Evolutionary conservation across 2,329 filamentous ascomycete species (phyloP), one percentile per base, ranked within the genome.

Genomic region (Leptographium wingfieldii): DNA sequence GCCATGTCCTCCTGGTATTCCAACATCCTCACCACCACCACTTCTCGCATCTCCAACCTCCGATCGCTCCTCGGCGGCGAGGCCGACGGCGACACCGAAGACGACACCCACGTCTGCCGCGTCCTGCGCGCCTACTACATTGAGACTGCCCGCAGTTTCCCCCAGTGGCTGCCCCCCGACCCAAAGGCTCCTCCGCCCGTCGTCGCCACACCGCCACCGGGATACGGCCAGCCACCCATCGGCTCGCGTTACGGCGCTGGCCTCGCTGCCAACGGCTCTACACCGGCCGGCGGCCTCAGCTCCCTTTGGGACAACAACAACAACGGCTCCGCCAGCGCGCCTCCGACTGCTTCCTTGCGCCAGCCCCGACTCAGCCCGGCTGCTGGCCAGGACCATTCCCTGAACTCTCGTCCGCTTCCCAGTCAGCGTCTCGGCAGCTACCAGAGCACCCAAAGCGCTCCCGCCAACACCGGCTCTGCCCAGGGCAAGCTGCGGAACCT

Each of bases 51-150:
- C 69, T 82, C 80, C 65, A 80, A 82, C 66, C 79, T 85, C 59
- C 81, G 82, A 67, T 86, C 90, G 63, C 83, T 92, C 64, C 82
- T 88, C 59, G 75, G 80, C 65, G 76, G 78, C 70, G 84, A 87
- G 65, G 76, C 79, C 66, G 85, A 87, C 72, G 85, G 86, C 73
- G 85, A 88, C 69, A 86, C 84, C 63, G 82, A 95, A 73, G 92
- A 97, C 75, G 90, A 95, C 75, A 95, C 91, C 3, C 91, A 97
- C 76, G 88, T 97, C 68, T 95, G 90, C 74, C 89, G 94, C 68
- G 91, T 95, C 43, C 83, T 99, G 31, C 88, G 94, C 68, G 87
- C 85, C 67, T 96, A 97, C 80, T 97, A 99, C 78, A 83, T 79
- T 57, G 92, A 97, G 72, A 94, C 95, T 69, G 88, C 87, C 66